Evolutionary conservation across 1,139 yeast species (phyloP), one percentile per base, ranked within the genome.

Genomic region (Debaryomyces fabryi): DNA sequence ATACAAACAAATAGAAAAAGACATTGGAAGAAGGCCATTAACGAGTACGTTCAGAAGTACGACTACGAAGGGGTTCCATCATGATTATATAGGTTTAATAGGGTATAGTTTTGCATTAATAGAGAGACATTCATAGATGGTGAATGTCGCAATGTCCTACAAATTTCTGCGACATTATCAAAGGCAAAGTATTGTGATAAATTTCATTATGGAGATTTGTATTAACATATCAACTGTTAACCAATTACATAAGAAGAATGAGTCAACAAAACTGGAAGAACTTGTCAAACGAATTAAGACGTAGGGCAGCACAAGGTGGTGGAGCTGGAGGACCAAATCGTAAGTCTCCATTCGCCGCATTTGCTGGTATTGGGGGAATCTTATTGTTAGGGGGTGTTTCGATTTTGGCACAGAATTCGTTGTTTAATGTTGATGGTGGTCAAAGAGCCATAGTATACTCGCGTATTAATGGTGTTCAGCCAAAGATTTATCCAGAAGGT

Each of bases 381-480:
- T 58, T 89, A 10, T 62, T 87, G 24, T 72, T 91, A 33, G 96
- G 93, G 50, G 93, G 88, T 46, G 88, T 83, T 41, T 80, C 87
- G 1, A 50, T 87, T 38, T 66, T 86, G 43, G 74, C 86, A 33
- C 88, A 88, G 61, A 81, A 88, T 52, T 85, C 97, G 2, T 78
- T 92, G 49, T 92, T 90, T 75, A 92, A 91, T 67, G 99, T 93
- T 51, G 98, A 93, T 67, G 99, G 99, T 82, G 99, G 99, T 70
- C 98, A 93, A 71, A 81, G 99, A 67, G 99, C 97, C 25, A 91
- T 93, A 61, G 81, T 93, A 38, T 93, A 93, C 69, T 90, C 96
- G 32, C 85, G 99, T 65, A 50, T 91, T 40, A 81, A 83, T 45
- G 99, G 99, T 66, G 85, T 93, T 46, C 89, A 85, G 63, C 84